Percentiles rank a stretch among this genome's conserved stretches.
Evolutionary conservation across 2,329 filamentous ascomycete genomes (phyloP).

Genomic region (Drechslerella coelobrocha): DNA sequence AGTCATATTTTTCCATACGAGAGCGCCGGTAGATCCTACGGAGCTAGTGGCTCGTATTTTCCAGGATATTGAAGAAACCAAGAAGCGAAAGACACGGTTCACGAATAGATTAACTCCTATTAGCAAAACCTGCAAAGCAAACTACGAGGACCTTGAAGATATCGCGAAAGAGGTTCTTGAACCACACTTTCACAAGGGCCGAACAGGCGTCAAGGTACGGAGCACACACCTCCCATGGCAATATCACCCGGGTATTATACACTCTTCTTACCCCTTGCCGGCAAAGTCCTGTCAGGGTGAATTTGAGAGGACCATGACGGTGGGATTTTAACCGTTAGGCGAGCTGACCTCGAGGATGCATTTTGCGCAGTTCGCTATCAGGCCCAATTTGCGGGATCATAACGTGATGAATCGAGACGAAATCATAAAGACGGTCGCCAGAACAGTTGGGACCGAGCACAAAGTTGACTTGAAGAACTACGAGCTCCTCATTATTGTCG

Average conservation of each 20-base stretch:
- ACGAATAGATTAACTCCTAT: constrained; percentile 64
- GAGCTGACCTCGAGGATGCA: constrained; percentile 38
- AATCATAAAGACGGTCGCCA: constrained; percentile 75
- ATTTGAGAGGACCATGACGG: constrained; percentile 27
- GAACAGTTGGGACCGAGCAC: constrained; percentile 70
- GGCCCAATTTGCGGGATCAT: constrained; percentile 63
- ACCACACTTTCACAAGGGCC: constrained; percentile 67
- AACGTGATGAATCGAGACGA: constrained; percentile 67
- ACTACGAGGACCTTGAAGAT: constrained; percentile 70
- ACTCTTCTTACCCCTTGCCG: constrained; percentile 29
- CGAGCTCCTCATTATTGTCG: constrained; percentile 78
- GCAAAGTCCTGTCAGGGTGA: background rate
- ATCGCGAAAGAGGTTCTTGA: constrained; percentile 70
- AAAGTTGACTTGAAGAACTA: constrained; percentile 79
- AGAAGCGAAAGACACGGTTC: constrained; percentile 60
- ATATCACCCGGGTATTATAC: constrained; percentile 43
- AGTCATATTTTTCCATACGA: constrained; percentile 66
- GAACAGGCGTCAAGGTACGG: constrained; percentile 54
- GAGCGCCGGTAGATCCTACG: constrained; percentile 62
- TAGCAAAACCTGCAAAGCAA: constrained; percentile 69
- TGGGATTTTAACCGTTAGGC: constrained; percentile 47
- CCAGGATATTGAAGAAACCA: constrained; percentile 60
- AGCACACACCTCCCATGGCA: constrained; percentile 29
- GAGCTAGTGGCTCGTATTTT: constrained; percentile 63
- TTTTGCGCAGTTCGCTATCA: constrained; percentile 75